A percentile compares a stretch with the other conserved stretches of the same genome.
Conservation (phyloP, 1,284 basidiomycete genomes). For the Limonomyces culmigenus region DNA sequence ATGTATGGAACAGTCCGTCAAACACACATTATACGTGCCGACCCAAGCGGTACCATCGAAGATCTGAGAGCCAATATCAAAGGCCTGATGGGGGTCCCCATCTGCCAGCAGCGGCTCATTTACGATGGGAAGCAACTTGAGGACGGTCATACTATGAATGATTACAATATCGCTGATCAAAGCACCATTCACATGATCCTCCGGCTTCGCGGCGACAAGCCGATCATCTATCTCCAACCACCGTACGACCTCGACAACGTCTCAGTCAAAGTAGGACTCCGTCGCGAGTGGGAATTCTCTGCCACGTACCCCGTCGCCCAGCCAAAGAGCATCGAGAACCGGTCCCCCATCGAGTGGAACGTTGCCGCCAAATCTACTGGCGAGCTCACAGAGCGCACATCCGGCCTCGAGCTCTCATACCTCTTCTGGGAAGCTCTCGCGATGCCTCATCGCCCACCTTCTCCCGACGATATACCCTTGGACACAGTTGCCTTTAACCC, state of each 20-base stretch:
- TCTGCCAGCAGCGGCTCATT: constrained; percentile 1
- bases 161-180: constrained; percentile 1
- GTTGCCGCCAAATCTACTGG: constrained; percentile 12
- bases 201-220: too few relatives aligned
- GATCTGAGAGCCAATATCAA: too few relatives aligned
- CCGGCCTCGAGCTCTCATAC: too few relatives aligned
- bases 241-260: constrained; percentile 6
- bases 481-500: too few relatives aligned
- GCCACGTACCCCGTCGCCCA: constrained; percentile 8
- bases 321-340: not conserved
- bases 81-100: too few relatives aligned
- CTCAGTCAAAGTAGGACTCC: constrained; percentile 8
- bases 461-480: too few relatives aligned
- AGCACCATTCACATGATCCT: constrained; percentile 2
- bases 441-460: too few relatives aligned
- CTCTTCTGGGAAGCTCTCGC: too few relatives aligned
- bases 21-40: too few relatives aligned
- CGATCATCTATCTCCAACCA: constrained; percentile 9
- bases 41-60: too few relatives aligned
- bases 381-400: constrained; percentile 10
- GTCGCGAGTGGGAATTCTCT: constrained; percentile 10
- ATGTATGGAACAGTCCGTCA: too few relatives aligned
- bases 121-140: constrained; percentile 1
- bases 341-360: constrained; percentile 11
- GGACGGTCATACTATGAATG: not conserved